Conservation (phyloP, 805 yeast species). For the Metschnikowia colocasiae region DNA sequence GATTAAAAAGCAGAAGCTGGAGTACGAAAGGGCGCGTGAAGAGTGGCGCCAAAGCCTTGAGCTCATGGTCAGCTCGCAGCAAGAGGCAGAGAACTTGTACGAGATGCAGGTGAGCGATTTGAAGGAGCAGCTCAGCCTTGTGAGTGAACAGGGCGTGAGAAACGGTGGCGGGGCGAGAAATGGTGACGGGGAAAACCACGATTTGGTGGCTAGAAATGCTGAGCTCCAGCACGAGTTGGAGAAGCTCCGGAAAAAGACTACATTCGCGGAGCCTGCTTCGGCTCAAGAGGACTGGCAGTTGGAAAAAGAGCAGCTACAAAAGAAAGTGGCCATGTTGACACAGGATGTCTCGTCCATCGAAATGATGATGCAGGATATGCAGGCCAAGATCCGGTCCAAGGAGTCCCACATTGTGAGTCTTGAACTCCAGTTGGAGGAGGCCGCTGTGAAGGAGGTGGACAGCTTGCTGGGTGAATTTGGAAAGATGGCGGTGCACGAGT, state of each 20-base stretch:
- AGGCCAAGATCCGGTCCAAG: conserved; percentile 13
- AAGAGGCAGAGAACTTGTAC: conserved; percentile 50
- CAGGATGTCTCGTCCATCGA: conserved; percentile 19
- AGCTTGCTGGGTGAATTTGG: conserved; percentile 9
- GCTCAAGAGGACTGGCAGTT: not conserved
- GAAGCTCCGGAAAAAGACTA: not conserved
- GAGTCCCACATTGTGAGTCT: conserved; percentile 15
- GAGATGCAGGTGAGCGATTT: conserved; percentile 43
- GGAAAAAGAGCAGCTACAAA: conserved; percentile 7
- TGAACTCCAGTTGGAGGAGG: conserved; percentile 13
- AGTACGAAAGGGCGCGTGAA: conserved; percentile 51
- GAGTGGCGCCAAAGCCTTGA: conserved; percentile 60
- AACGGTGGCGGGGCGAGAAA: no score
- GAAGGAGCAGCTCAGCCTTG: conserved; percentile 14
- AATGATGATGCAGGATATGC: conserved; percentile 15
- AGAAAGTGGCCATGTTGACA: conserved; percentile 13
- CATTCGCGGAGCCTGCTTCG: not conserved
- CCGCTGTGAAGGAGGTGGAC: conserved; percentile 3
- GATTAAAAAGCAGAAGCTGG: conserved; percentile 43
- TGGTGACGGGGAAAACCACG: not conserved
- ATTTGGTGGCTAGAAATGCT: not conserved
- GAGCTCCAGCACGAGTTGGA: not conserved
- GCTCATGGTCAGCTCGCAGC: conserved; percentile 50
- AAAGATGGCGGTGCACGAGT: conserved; percentile 8
- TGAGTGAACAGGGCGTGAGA: not conserved